These are phyloP conservation scores for Populus hybrid DNA, from an alignment of 441 rosid genomes.

Conservation along the genomic window DNA sequence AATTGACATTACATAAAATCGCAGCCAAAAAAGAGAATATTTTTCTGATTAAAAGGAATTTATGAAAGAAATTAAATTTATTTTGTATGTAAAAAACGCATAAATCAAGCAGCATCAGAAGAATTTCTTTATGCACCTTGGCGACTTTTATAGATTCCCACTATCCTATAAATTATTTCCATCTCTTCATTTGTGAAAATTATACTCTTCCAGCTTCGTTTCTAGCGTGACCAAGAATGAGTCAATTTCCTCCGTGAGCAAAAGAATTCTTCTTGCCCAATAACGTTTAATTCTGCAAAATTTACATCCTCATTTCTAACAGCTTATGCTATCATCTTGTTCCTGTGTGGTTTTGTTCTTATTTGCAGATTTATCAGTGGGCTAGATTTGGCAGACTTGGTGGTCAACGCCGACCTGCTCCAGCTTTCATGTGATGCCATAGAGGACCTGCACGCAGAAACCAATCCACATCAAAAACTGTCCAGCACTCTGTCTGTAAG, in stretches of 20 bases:
- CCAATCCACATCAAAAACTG: constrained; percentile 12
- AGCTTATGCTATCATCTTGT: not conserved
- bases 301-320: no score
- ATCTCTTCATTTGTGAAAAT: not conserved
- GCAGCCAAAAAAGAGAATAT: no score
- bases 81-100: not conserved
- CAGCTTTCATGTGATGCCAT: constrained; percentile 35
- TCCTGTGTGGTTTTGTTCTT: constrained; percentile 8
- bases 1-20: no score
- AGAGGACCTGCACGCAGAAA: constrained; percentile 19
- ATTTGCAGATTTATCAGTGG: constrained; percentile 25
- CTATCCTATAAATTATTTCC: not conserved
- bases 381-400: constrained; percentile 36
- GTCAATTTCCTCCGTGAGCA: no score
- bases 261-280: no score
- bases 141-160: not conserved
- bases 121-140: not conserved
- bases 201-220: no score
- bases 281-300: no score
- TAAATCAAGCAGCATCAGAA: not conserved
- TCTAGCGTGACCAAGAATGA: no score
- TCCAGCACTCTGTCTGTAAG: constrained; percentile 17
- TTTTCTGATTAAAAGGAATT: no score
- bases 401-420: constrained; percentile 47
- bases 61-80: no score